Base-by-base conservation (phyloP, 495 filamentous ascomycete species). In the Cercophora scortea region DNA sequence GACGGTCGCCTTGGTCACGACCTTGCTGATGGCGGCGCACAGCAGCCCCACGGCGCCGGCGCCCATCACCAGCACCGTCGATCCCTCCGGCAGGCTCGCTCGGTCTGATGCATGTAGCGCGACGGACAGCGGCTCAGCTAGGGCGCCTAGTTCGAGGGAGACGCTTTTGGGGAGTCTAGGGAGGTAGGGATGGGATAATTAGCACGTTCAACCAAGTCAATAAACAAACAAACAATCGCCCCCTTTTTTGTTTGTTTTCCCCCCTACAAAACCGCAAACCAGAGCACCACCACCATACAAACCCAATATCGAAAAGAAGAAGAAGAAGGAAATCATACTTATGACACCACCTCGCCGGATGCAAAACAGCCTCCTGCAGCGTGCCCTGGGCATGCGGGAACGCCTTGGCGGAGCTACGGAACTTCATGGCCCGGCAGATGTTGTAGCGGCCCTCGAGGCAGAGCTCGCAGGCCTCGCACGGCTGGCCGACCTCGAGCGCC, bases 321-420 rank as follows among this genome's bases (percentile, higher is more conserved):
- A 25, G 25, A 5, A 5, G 5, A 25, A 25, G 25, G 5, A 52
- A 17, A 25, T 60, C 76, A 52, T 61, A 81, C 78, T 78, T 80
- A 56, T 86, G 79, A 59, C 76, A 81, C 76, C 80, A 87, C 46
- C 62, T 69, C 8, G 83, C 86, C 0, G 88, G 87, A 62, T 90
- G 88, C 61, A 86, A 87, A 38, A 91, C 83, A 51, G 78, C 74
- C 52, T 86, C 83, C 73, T 91, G 89, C 45, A 95, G 72, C 11
- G 89, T 94, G 13, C 89, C 89, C 70, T 94, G 88, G 17, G 81
- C 76, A 58, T 94, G 89, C 4, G 88, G 87, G 66, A 83, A 85
- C 32, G 73, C 67, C 70, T 90, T 91, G 13, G 89, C 89, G 44
- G 83, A 88, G 61, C 82, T 85, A 44, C 88, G 75, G 69, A 95